Evolutionary conservation across 805 yeast genomes (phyloP).

Genomic region (Pichia nakasei): DNA sequence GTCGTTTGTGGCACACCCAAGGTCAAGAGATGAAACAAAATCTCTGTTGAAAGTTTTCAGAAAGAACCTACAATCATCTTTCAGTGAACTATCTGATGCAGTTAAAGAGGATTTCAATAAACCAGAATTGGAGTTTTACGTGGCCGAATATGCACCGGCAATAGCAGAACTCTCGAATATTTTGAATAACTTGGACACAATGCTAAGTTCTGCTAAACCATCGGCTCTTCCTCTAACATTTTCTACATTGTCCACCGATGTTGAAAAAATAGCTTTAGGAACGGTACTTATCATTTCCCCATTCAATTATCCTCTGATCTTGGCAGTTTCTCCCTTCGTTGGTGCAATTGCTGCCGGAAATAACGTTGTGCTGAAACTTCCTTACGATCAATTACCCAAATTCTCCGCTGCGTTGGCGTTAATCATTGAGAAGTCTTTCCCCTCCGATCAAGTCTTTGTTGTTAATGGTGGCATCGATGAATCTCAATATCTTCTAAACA

Average conservation of each 20-base stretch:
- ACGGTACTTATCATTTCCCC: constrained; percentile 67
- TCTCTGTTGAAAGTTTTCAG: not conserved
- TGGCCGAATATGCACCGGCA: constrained; percentile 46
- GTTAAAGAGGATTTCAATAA: constrained; percentile 61
- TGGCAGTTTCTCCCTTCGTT: constrained; percentile 56
- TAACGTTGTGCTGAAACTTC: constrained; percentile 59
- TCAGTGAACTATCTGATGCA: constrained; percentile 45
- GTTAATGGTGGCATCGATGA: constrained; percentile 67
- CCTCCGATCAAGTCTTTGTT: constrained; percentile 45
- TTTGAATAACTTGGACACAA: constrained; percentile 48
- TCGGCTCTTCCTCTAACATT: constrained; percentile 28
- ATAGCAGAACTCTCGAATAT: constrained; percentile 50
- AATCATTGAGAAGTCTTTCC: constrained; percentile 45
- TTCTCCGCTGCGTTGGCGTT: constrained; percentile 49
- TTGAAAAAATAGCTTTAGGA: constrained; percentile 47
- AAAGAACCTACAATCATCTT: not conserved
- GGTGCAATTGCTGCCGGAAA: constrained; percentile 87
- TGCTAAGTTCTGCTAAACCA: constrained; percentile 48
- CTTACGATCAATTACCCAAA: constrained; percentile 63
- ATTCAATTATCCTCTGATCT: constrained; percentile 68
- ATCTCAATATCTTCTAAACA: constrained; percentile 47
- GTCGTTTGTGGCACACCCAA: constrained; percentile 1
- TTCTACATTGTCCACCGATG: constrained; percentile 15
- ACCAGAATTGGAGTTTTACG: constrained; percentile 49
- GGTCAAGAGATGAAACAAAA: constrained; percentile 3